Conservation (phyloP, 2,329 filamentous ascomycete species). For the Trichoderma gracile region DNA sequence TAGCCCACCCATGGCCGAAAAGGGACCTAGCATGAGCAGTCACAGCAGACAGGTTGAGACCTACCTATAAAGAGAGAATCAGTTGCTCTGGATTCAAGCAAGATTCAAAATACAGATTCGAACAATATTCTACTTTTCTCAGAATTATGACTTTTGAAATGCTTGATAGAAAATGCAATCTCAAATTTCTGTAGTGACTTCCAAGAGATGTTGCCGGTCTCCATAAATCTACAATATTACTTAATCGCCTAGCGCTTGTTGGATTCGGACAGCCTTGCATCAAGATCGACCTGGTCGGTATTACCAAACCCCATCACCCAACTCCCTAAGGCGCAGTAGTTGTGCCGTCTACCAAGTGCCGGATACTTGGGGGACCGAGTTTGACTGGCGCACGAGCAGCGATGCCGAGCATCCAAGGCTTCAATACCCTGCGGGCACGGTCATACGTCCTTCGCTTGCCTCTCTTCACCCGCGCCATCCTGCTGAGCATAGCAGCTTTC, state of each 20-base stretch:
- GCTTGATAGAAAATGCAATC: too few species aligned
- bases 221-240: background rate
- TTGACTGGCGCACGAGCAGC: slow-evolving; percentile 21
- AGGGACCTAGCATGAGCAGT: too few species aligned
- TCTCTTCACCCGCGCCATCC: slow-evolving; percentile 74
- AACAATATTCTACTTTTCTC: too few species aligned
- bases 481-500: slow-evolving; percentile 60
- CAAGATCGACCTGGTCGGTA: background rate
- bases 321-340: slow-evolving; percentile 3
- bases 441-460: slow-evolving; percentile 85
- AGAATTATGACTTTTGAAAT: too few species aligned
- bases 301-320: background rate
- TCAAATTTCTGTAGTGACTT: too few species aligned
- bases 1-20: too few species aligned
- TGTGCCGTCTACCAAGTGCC: slow-evolving; percentile 19
- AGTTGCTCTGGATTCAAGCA: too few species aligned
- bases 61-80: too few species aligned
- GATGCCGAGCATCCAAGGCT: slow-evolving; percentile 37
- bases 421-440: slow-evolving; percentile 69
- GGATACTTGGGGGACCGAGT: slow-evolving; percentile 14
- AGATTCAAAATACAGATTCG: too few species aligned
- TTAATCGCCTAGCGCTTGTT: background rate
- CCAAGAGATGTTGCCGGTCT: too few species aligned
- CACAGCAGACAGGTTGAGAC: too few species aligned
- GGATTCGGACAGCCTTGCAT: background rate